phyloP scores from a whole-genome alignment of 805 yeast genomes.

The Starmerella sirachaensis region DNA sequence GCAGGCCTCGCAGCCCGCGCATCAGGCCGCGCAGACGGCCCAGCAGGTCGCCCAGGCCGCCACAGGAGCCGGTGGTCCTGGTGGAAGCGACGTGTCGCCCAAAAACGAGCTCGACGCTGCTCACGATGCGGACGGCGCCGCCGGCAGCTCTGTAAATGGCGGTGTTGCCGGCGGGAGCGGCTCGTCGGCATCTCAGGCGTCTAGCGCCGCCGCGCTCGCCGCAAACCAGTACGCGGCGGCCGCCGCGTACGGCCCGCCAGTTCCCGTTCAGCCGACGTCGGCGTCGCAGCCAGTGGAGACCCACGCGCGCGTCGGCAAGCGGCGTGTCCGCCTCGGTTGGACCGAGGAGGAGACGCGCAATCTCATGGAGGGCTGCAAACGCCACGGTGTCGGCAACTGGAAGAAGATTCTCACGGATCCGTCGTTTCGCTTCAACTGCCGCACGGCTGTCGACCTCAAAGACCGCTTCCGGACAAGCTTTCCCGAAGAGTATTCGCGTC shows the following conservation, averaged over 20 bases:
- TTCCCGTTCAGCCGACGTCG: constrained; percentile 13
- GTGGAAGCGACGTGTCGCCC: constrained; percentile 6
- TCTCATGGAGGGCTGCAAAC: constrained; percentile 34
- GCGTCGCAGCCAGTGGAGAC: constrained; percentile 10
- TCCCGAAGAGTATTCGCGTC: constrained; percentile 35
- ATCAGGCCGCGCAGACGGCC: constrained; percentile 13
- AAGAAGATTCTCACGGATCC: constrained; percentile 35
- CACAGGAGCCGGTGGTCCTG: constrained; percentile 6
- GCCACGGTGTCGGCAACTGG: constrained; percentile 37
- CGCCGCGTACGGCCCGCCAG: constrained; percentile 21
- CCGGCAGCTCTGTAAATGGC: constrained; percentile 10
- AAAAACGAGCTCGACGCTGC: constrained; percentile 3
- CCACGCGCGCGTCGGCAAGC: constrained; percentile 25
- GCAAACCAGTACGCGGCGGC: constrained; percentile 21
- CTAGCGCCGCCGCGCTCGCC: constrained; percentile 12
- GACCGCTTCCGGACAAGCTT: constrained; percentile 36
- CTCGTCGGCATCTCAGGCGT: constrained; percentile 11
- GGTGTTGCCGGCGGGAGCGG: constrained; percentile 5
- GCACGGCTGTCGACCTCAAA: constrained; percentile 37
- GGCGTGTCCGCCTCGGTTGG: constrained; percentile 33
- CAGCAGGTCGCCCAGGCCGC: constrained; percentile 18
- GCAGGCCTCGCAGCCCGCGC: constrained; percentile 15
- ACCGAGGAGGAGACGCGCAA: constrained; percentile 34
- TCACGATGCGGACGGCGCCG: constrained; percentile 11
- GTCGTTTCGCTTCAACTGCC: constrained; percentile 31